Conservation (phyloP, 805 yeast genomes). For the Lipomyces orientalis region DNA sequence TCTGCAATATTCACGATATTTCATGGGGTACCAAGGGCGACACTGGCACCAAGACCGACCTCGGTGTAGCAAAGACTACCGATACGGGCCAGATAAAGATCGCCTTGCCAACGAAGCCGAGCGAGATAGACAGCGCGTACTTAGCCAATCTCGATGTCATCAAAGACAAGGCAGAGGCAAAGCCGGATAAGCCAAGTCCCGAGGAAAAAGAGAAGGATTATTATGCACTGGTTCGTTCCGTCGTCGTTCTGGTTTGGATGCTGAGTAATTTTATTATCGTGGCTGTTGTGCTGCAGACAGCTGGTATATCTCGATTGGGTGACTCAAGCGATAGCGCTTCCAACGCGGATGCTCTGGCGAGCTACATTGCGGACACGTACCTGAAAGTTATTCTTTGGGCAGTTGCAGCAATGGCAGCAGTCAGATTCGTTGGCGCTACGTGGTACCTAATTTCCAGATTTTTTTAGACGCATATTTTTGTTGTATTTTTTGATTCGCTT, state of each 20-base stretch:
- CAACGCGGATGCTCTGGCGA: conserved; percentile 20
- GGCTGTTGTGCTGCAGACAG: conserved; percentile 62
- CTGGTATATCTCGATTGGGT: conserved; percentile 23
- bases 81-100: conserved; percentile 63
- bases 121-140: conserved; percentile 78
- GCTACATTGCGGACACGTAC: conserved; percentile 51
- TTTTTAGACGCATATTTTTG: conserved; percentile 27
- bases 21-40: conserved; percentile 98
- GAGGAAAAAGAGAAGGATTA: conserved; percentile 74
- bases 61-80: conserved; percentile 83
- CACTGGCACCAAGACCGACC: conserved; percentile 62
- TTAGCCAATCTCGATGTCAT: conserved; percentile 50
- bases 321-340: conserved; percentile 31
- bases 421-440: conserved; percentile 78
- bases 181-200: conserved; percentile 40
- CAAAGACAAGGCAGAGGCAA: conserved; percentile 47
- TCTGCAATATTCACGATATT: conserved; percentile 93
- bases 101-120: conserved; percentile 70
- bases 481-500: neutral
- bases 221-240: conserved; percentile 87
- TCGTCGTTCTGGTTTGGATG: conserved; percentile 90
- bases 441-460: conserved; percentile 56
- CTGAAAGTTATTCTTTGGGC: conserved; percentile 88
- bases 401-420: conserved; percentile 87
- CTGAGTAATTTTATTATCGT: conserved; percentile 80